phyloP scores from a whole-genome alignment of 176 grass and related monocot species.

The Cymbopogon citratus region DNA sequence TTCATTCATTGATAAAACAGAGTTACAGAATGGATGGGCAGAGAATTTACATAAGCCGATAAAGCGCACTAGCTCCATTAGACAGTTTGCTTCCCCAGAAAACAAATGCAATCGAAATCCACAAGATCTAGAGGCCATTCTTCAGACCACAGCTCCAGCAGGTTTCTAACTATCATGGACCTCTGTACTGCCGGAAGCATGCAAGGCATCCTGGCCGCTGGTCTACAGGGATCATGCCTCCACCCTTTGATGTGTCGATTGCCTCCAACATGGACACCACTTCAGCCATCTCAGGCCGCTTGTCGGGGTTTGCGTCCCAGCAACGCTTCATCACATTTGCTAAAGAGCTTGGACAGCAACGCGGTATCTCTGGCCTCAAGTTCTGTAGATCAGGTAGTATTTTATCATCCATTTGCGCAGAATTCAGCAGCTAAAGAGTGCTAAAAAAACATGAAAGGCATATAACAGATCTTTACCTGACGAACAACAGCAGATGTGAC shows the following conservation, averaged over 20 bases:
- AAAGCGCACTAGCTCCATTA: conserved; percentile 28
- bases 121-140: conserved; percentile 10
- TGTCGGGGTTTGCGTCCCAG: conserved; percentile 88
- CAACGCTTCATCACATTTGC: conserved; percentile 84
- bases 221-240: conserved; percentile 79
- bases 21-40: conserved; percentile 13
- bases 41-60: conserved; percentile 38
- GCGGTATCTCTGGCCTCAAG: conserved; percentile 89
- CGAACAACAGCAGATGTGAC: conserved; percentile 88
- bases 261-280: conserved; percentile 82
- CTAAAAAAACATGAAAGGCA: not conserved
- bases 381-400: conserved; percentile 34
- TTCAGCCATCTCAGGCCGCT: conserved; percentile 78
- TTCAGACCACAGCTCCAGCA: not conserved
- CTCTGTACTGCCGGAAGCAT: conserved; percentile 57
- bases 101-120: conserved; percentile 24
- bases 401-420: not conserved
- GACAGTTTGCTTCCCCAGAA: conserved; percentile 31
- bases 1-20: conserved; percentile 28
- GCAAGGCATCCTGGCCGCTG: conserved; percentile 65
- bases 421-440: not conserved
- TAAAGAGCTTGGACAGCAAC: conserved; percentile 82
- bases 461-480: conserved; percentile 48
- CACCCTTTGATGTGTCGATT: conserved; percentile 83
- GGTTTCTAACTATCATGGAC: conserved; percentile 34